Percentiles rank a stretch among this genome's conserved stretches.
These are phyloP conservation scores for Epichloe typhina DNA, from an alignment of 2,329 filamentous ascomycete genomes.

Conservation along the genomic window DNA sequence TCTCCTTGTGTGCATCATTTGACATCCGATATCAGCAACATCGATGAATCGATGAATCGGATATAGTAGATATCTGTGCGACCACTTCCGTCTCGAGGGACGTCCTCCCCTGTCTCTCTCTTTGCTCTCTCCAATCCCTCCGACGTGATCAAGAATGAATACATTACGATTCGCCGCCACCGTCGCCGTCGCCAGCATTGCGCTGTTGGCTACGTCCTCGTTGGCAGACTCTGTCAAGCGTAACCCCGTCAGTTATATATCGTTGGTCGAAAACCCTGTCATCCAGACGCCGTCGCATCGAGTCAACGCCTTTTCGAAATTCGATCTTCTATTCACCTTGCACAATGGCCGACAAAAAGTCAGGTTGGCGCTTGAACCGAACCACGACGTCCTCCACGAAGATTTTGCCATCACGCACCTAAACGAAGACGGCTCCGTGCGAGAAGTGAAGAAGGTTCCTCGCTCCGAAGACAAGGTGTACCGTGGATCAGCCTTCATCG, in stretches of 20 bases:
- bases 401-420: slow-evolving; percentile 64
- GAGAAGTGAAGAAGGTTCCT: slow-evolving; percentile 53
- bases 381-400: slow-evolving; percentile 74
- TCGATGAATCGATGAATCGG: slow-evolving; percentile 3
- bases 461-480: slow-evolving; percentile 69
- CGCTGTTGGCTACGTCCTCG: slow-evolving; percentile 11
- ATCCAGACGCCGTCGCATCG: slow-evolving; percentile 69
- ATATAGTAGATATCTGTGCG: background rate
- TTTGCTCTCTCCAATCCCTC: background rate
- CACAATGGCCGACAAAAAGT: slow-evolving; percentile 54
- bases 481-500: slow-evolving; percentile 64
- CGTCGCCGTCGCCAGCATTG: slow-evolving; percentile 13
- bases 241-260: slow-evolving; percentile 64
- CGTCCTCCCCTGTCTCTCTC: slow-evolving; percentile 1
- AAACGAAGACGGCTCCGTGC: slow-evolving; percentile 55
- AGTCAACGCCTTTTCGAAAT: slow-evolving; percentile 67
- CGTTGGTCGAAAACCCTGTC: slow-evolving; percentile 57
- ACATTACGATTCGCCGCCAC: slow-evolving; percentile 11
- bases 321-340: slow-evolving; percentile 73
- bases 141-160: slow-evolving; percentile 12
- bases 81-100: slow-evolving; percentile 2
- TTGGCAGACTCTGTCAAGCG: slow-evolving; percentile 56
- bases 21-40: background rate
- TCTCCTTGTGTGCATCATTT: background rate
- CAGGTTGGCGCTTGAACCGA: slow-evolving; percentile 73